Percentiles rank a stretch among this genome's conserved stretches.
phyloP scores from a whole-genome alignment of 2,329 filamentous ascomycete species.

The Berkeleyomyces basicola region DNA sequence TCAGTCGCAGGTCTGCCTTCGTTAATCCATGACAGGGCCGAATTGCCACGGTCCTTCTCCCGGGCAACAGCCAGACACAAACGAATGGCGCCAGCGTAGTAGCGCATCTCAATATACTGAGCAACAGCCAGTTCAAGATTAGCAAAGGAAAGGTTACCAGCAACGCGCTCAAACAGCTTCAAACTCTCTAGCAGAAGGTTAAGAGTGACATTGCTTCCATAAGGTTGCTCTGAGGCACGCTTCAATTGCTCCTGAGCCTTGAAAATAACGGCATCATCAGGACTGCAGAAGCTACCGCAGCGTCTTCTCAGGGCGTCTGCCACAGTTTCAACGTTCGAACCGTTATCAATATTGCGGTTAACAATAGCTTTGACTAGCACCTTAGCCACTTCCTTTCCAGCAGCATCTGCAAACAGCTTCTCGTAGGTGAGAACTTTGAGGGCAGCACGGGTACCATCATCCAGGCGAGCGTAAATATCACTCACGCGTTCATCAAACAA shows the following conservation, averaged over 20 bases:
- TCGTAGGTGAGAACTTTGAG: slow-evolving; percentile 74
- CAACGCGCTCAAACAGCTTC: slow-evolving; percentile 75
- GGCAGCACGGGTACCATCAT: slow-evolving; percentile 50
- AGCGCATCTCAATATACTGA: slow-evolving; percentile 67
- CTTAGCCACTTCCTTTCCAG: slow-evolving; percentile 80
- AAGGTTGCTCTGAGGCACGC: slow-evolving; percentile 62
- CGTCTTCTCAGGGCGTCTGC: slow-evolving; percentile 82
- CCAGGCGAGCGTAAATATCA: slow-evolving; percentile 67
- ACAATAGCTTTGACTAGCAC: slow-evolving; percentile 94
- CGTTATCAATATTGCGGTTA: slow-evolving; percentile 91
- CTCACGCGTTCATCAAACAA: slow-evolving; percentile 86
- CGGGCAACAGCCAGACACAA: slow-evolving; percentile 69
- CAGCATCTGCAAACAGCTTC: slow-evolving; percentile 60
- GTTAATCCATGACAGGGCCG: slow-evolving; percentile 70
- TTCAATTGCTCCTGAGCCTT: slow-evolving; percentile 93
- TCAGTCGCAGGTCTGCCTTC: slow-evolving; percentile 63
- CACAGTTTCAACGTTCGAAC: slow-evolving; percentile 92
- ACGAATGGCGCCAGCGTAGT: slow-evolving; percentile 86
- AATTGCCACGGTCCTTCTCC: slow-evolving; percentile 74
- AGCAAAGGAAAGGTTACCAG: slow-evolving; percentile 61
- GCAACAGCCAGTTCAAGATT: slow-evolving; percentile 64
- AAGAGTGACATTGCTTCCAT: slow-evolving; percentile 59
- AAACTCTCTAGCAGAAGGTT: slow-evolving; percentile 77
- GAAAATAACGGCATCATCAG: slow-evolving; percentile 95
- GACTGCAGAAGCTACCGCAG: slow-evolving; percentile 93